Evolutionary conservation across 1,139 yeast species (phyloP).

Genomic region (Blastobotrys indianensis): DNA sequence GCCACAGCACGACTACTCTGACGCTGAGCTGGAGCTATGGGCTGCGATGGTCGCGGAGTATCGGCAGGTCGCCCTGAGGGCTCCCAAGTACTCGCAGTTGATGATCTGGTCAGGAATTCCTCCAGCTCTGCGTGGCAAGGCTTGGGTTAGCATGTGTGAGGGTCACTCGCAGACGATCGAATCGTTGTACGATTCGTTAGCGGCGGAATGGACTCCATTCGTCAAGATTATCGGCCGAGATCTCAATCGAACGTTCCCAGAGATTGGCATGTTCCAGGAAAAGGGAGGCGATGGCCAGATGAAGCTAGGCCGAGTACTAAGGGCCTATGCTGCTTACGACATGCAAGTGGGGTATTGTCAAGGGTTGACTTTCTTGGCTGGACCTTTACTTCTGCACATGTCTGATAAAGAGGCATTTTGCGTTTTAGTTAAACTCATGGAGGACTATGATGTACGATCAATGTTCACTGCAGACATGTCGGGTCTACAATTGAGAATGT

Average conservation of each 20-base stretch:
- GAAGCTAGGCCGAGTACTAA: conserved; percentile 51
- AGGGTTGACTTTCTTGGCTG: conserved; percentile 61
- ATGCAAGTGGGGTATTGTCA: conserved; percentile 69
- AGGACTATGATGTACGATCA: conserved; percentile 53
- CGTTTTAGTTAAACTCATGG: conserved; percentile 55
- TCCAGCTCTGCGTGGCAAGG: conserved; percentile 35
- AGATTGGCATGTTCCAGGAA: conserved; percentile 46
- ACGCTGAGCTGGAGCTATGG: conserved; percentile 34
- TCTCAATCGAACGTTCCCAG: conserved; percentile 58
- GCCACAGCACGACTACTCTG: conserved; percentile 18
- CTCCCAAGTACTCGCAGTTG: conserved; percentile 30
- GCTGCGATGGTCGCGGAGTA: conserved; percentile 34
- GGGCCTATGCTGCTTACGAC: conserved; percentile 64
- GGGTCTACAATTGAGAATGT: conserved; percentile 50
- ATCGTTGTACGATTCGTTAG: conserved; percentile 38
- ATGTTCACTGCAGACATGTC: conserved; percentile 55
- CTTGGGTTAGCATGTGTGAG: conserved; percentile 36
- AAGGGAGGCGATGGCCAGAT: conserved; percentile 41
- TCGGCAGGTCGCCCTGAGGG: conserved; percentile 27
- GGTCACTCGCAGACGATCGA: conserved; percentile 32
- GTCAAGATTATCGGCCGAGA: conserved; percentile 56
- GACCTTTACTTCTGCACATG: conserved; percentile 52
- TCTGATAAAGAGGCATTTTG: conserved; percentile 47
- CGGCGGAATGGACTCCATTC: conserved; percentile 41
- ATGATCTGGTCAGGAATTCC: conserved; percentile 38